Evolutionary conservation across 129 eudicot species (phyloP).

Genomic region (Escallonia rubra): DNA sequence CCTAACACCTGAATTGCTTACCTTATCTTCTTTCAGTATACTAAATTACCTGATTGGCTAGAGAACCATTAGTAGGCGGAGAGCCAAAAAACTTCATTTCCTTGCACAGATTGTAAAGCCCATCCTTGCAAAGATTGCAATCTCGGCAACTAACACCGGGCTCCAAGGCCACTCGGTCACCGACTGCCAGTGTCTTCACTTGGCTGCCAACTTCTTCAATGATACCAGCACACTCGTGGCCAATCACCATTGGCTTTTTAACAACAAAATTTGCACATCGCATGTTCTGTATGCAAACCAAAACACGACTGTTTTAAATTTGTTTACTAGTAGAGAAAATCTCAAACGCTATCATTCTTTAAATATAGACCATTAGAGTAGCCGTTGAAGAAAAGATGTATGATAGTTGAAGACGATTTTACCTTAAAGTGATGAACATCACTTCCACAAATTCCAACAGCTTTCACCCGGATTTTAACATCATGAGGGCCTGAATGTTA

Average conservation of each 20-base stretch:
- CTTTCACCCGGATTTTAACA: slow-evolving; percentile 48
- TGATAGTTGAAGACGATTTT: background rate
- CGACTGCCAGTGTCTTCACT: slow-evolving; percentile 32
- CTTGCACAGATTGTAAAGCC: slow-evolving; percentile 42
- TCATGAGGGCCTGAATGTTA: slow-evolving; percentile 34
- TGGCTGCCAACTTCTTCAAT: slow-evolving; percentile 40
- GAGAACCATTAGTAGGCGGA: slow-evolving; percentile 46
- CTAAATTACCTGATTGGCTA: slow-evolving; percentile 40
- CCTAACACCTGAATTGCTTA: too few relatives aligned
- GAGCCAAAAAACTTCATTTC: slow-evolving; percentile 46
- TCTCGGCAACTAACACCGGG: slow-evolving; percentile 46
- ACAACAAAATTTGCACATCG: slow-evolving; percentile 38
- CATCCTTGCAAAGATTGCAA: slow-evolving; percentile 38
- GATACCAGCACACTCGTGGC: slow-evolving; percentile 59
- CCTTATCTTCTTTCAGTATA: background rate
- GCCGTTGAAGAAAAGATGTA: background rate
- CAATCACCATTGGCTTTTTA: slow-evolving; percentile 52
- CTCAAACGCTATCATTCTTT: too few relatives aligned
- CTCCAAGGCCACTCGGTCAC: slow-evolving; percentile 56
- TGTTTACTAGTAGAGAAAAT: too few relatives aligned
- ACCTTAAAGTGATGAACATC: slow-evolving; percentile 56
- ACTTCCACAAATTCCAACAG: slow-evolving; percentile 63
- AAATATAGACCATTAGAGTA: too few relatives aligned
- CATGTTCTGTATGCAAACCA: slow-evolving; percentile 29
- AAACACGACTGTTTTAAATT: too few relatives aligned